Evolutionary conservation across 2,329 filamentous ascomycete species (phyloP).

Genomic region (Fusarium staphyleae): DNA sequence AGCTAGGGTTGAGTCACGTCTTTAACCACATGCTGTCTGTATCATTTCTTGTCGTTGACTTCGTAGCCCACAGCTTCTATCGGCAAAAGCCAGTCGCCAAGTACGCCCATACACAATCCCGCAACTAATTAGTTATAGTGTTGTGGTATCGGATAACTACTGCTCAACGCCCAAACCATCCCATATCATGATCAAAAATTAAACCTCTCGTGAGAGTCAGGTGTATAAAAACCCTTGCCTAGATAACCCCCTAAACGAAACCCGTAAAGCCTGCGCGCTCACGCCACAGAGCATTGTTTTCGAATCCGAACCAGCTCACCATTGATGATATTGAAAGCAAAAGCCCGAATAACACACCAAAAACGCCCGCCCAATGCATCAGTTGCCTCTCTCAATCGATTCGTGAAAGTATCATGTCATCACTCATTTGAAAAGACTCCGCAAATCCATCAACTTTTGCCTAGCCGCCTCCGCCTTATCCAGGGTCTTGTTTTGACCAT

Average conservation of each 20-base stretch:
- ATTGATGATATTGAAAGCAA: conserved; percentile 40
- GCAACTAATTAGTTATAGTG: conserved; percentile 32
- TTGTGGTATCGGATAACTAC: conserved; percentile 30
- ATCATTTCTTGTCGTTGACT: conserved; percentile 4
- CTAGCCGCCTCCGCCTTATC: conserved; percentile 64
- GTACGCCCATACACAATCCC: conserved; percentile 18
- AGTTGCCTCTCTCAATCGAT: conserved; percentile 21
- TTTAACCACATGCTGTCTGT: conserved; percentile 26
- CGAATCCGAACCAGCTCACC: conserved; percentile 26
- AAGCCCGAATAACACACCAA: conserved; percentile 30
- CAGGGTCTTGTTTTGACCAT: conserved; percentile 61
- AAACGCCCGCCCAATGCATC: conserved; percentile 36
- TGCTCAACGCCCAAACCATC: conserved; percentile 30
- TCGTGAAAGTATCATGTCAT: conserved; percentile 20
- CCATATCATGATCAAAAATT: conserved; percentile 21
- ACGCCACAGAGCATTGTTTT: conserved; percentile 23
- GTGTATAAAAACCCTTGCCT: conserved; percentile 26
- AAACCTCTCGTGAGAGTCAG: conserved; percentile 44
- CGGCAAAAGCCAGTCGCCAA: conserved; percentile 9
- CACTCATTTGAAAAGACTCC: conserved; percentile 63
- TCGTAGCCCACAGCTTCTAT: background rate
- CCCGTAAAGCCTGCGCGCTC: conserved; percentile 27
- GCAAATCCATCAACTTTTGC: conserved; percentile 66
- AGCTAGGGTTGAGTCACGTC: background rate
- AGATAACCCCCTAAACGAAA: conserved; percentile 23